Base-by-base conservation (phyloP, 2,329 filamentous ascomycete genomes). In the Fusarium denticulatum region DNA sequence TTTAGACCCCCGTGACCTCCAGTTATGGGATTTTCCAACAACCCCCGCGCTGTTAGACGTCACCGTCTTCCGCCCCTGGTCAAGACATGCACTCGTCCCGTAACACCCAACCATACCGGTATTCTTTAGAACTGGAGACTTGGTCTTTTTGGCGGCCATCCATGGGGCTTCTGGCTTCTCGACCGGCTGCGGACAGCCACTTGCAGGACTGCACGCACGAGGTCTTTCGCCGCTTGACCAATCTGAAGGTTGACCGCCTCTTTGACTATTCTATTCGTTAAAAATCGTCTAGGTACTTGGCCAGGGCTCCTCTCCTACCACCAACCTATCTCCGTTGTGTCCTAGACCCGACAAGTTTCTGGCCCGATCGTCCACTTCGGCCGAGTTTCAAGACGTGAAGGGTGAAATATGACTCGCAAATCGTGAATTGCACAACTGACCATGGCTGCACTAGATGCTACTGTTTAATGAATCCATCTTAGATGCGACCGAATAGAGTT, bases 391-490 rank as follows among this genome's bases (percentile, higher is more conserved):
- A 64, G 58, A 52, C 45, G 37, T 68, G 61, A 71, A 75, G 67
- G 56, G 70, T 73, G 65, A 67, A 62, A 46, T 61, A 60, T 75
- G 71, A 77, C 74, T 76, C 73, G 73, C 65, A 69, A 73, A 50
- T 56, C 53, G 66, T 67, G 71, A 71, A 73, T 71, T 73, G 20
- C 61, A 52, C 65, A 45, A 69, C 61, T 60, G 60, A 67, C 64
- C 71, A 73, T 67, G 64, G 68, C 64, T 66, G 63, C 71, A 76
- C 76, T 77, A 78, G 43, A 47, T 43, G 40, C n/a, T n/a, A 57
- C 49, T 63, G 74, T 78, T 78, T 78, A 67, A 78, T 78, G 73
- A 78, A 71, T 50, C 66, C 75, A 76, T 77, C 75, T 75, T 49
- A 60, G 53, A 59, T 63, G 22, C 60, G 58, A 73, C 73, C 76